Base-by-base conservation (phyloP, 495 filamentous ascomycete genomes). In the Chaetomium cochliodes region DNA sequence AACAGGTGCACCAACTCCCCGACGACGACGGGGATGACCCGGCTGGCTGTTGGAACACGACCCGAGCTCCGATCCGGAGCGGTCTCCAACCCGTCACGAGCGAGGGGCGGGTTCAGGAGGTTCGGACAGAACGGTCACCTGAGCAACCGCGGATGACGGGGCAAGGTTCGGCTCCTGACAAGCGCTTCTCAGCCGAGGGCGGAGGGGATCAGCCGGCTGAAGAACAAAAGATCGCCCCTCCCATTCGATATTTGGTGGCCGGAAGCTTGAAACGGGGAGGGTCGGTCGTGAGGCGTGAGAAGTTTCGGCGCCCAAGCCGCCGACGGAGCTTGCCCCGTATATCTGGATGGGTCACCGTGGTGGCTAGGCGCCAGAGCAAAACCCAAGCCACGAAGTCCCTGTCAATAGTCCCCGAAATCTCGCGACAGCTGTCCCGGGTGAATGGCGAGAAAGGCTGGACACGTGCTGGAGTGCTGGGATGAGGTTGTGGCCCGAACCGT, bases 401-500 rank as follows among this genome's bases (percentile, higher is more conserved):
- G 51, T 16, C 23, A 42, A 57, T 55, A 13, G 20, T 22, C 20
- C 18, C 5, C 12, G 18, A 49, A 23, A 15, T 28, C 44, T 22
- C 49, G n/a, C 15, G 46, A 39, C 30, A 13, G 39, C 42, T 49
- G 23, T 41, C 44, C 23, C 30, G 58, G 47, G 12, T 11, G 49
- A 67, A 67, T 63, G 58, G 61, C 46, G 50, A 22, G 26, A 26
- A 52, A 25, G 33, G 41, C 25, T 20, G 62, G 42, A 60, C 64
- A 70, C 64, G 66, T 65, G 68, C 60, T 44, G 11, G 59, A 23
- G 33, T 57, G 55, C 54, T 60, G 65, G 58, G 51, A 58, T 42
- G 60, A 60, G 57, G 64, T 68, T 62, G 69, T 64, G 63, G 69
- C 63, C 60, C 54, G 63, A 69, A 54, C n/a, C 46, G 42, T 26